Conservation (phyloP, 2,329 filamentous ascomycete genomes). For the Fusarium sarcochroum region DNA sequence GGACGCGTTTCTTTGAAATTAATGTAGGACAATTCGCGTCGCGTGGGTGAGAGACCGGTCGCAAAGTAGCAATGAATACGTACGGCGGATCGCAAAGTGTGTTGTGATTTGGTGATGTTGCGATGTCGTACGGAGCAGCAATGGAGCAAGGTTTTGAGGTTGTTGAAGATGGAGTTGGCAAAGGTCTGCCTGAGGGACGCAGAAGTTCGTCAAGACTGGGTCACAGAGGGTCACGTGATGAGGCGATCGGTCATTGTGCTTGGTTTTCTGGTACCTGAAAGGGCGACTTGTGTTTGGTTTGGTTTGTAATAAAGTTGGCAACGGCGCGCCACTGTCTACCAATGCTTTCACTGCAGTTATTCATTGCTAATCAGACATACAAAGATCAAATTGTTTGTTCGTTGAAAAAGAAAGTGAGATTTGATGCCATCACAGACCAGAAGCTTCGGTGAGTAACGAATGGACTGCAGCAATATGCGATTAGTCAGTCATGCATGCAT, state of each 20-base stretch:
- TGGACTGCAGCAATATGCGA: constrained; percentile 1
- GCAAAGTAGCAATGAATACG: constrained; percentile 28
- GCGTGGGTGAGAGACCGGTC: constrained; percentile 36
- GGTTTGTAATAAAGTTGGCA: constrained; percentile 26
- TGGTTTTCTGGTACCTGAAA: not conserved
- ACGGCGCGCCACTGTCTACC: not conserved
- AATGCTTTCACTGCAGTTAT: not conserved
- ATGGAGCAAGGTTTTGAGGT: constrained; percentile 42
- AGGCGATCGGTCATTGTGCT: constrained; percentile 23
- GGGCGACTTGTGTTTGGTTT: constrained; percentile 6
- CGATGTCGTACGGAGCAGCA: constrained; percentile 36
- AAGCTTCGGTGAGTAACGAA: constrained; percentile 37
- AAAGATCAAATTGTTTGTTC: constrained; percentile 21
- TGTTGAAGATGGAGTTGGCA: constrained; percentile 45
- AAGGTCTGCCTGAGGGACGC: constrained; percentile 47
- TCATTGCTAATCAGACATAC: constrained; percentile 13
- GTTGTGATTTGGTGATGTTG: constrained; percentile 29
- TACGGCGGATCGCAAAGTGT: constrained; percentile 29
- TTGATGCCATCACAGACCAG: constrained; percentile 35
- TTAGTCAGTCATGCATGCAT: constrained; percentile 36
- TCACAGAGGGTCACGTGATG: constrained; percentile 49
- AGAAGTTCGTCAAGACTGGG: constrained; percentile 50
- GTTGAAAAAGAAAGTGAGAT: constrained; percentile 14
- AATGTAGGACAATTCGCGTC: constrained; percentile 46
- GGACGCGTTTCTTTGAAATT: constrained; percentile 45